phyloP scores from a whole-genome alignment of 345 rosid species.

The Anacardium occidentale region DNA sequence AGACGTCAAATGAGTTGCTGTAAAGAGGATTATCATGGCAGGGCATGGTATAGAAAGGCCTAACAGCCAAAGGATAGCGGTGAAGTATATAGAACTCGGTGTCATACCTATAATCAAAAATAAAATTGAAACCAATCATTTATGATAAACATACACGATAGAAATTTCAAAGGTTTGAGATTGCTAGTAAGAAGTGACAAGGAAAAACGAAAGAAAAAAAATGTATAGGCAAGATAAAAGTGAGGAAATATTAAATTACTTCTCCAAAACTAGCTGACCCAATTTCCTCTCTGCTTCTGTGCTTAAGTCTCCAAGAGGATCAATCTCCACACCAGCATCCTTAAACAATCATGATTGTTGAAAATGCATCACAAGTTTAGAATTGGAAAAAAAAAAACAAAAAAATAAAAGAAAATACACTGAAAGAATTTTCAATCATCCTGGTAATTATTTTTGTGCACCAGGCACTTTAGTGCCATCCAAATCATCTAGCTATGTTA shows the following conservation, averaged over 20 bases:
- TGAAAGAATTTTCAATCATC: not conserved
- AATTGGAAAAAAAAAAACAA: not conserved
- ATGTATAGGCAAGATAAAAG: not conserved
- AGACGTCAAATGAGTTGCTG: conserved; percentile 93
- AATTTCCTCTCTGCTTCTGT: conserved; percentile 88
- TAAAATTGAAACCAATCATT: not conserved
- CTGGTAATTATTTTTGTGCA: too few relatives aligned
- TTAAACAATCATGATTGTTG: conserved; percentile 28
- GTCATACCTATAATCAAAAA: conserved; percentile 53
- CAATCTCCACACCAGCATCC: conserved; percentile 84
- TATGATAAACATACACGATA: not conserved
- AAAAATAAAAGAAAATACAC: not conserved
- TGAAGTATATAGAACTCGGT: conserved; percentile 86
- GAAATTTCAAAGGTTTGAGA: not conserved
- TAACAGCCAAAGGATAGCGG: conserved; percentile 74
- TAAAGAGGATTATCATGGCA: conserved; percentile 68
- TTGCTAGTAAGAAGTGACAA: not conserved
- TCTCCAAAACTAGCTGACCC: conserved; percentile 82
- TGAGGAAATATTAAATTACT: conserved; percentile 37
- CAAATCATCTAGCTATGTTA: conserved; percentile 1
- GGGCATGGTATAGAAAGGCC: conserved; percentile 97
- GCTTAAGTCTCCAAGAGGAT: conserved; percentile 86
- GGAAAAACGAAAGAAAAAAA: not conserved
- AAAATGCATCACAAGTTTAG: not conserved
- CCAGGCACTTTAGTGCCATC: not conserved